A percentile compares a stretch with the other conserved stretches of the same genome.
Evolutionary conservation across 2,329 filamentous ascomycete species (phyloP).

Genomic region (Teratosphaeria pseudoeucalypti): DNA sequence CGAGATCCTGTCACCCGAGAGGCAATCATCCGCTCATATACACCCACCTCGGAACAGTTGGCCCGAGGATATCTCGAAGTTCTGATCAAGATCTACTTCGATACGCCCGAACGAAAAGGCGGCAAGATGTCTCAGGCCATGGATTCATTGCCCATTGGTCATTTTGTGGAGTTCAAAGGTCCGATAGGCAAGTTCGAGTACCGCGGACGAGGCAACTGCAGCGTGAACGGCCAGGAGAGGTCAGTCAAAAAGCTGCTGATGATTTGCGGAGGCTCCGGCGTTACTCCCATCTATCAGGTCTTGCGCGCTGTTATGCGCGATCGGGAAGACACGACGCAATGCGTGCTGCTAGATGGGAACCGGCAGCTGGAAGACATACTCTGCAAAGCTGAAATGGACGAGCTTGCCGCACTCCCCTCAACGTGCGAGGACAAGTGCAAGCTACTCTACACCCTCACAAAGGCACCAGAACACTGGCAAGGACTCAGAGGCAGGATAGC

Average conservation of each 20-base stretch:
- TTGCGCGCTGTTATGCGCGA: conserved; percentile 63
- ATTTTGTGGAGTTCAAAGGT: conserved; percentile 74
- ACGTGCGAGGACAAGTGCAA: conserved; percentile 42
- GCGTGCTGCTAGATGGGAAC: conserved; percentile 71
- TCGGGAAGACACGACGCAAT: conserved; percentile 51
- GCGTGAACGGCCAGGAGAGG: conserved; percentile 47
- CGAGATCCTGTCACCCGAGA: conserved; percentile 61
- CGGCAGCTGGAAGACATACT: conserved; percentile 71
- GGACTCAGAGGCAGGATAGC: conserved; percentile 60
- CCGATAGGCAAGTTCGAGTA: conserved; percentile 82
- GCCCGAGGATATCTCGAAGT: conserved; percentile 59
- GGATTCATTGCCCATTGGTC: conserved; percentile 60
- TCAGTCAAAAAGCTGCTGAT: conserved; percentile 63
- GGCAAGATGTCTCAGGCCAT: conserved; percentile 77
- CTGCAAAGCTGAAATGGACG: conserved; percentile 61
- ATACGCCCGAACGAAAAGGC: conserved; percentile 46
- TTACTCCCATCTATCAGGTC: conserved; percentile 86
- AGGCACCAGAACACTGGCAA: conserved; percentile 53
- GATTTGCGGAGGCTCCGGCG: conserved; percentile 80
- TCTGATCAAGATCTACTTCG: conserved; percentile 73
- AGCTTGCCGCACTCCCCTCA: conserved; percentile 43
- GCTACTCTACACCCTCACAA: conserved; percentile 59
- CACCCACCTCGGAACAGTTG: conserved; percentile 59
- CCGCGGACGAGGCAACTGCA: conserved; percentile 53
- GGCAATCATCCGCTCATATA: conserved; percentile 75